Base-by-base conservation (phyloP, 306 rosid genomes). In the Parietaria judaica region DNA sequence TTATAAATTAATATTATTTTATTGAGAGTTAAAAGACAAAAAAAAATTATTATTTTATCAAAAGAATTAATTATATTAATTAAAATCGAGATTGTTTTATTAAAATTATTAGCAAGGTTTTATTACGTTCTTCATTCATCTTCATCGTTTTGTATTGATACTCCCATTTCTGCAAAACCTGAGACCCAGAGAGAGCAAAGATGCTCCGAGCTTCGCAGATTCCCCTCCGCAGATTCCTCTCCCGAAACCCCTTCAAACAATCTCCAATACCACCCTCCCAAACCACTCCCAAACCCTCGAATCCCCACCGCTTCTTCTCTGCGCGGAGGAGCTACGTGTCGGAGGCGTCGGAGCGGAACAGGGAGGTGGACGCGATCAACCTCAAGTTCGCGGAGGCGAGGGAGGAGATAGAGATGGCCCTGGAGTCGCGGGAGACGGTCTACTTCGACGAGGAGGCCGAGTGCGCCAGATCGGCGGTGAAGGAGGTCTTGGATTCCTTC, bases 371-470 rank as follows among this genome's bases (percentile, higher is more conserved):
- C 71, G 80, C 61, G 74, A 92, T 92, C 71, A 86, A 92, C 68
- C 95, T 86, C 78, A 92, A 86, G 79, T 92, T 92, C 41, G 94
- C 84, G 11, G 98, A 88, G 67, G 98, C 98, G 3, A 83, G 98
- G 71, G 95, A 92, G 66, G 98, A 92, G 79, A 88, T 92, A 70
- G 95, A 92, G 76, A 80, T 70, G 88, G 96, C 95, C 1, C 63
- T 88, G 95, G 98, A 92, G 45, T 92, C 98, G 37, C 88, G 82
- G 65, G 98, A 92, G 16, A 88, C 98, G 0, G 96, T 92, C 1
- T 92, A 86, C 73, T 92, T 88, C 61, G 70, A 92, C 13, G 98
- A 92, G 55, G 98, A 92, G 66, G 98, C 96, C 0, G 96, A 86
- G 74, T 88, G 96, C 73, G 96, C 95, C n/a, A 89, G 98, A 41